Conservation (phyloP, 2,329 filamentous ascomycete species). For the Paecilomyces variotii region DNA sequence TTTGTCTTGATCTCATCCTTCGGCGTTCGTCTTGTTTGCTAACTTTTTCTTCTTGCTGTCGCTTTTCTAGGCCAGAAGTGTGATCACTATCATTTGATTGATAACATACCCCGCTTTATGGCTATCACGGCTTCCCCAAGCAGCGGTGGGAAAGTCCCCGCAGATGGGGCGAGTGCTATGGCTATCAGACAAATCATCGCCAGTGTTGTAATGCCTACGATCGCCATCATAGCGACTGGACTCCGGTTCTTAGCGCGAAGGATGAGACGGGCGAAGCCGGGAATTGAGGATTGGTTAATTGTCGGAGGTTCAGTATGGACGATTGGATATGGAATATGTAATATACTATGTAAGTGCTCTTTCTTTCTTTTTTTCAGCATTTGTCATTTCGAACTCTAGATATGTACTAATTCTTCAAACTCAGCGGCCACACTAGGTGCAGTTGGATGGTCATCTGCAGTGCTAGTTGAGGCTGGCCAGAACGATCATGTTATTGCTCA, state of each 20-base stretch:
- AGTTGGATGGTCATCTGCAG: slow-evolving; percentile 1
- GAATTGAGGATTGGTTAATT: slow-evolving; percentile 1
- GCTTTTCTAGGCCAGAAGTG: neutral
- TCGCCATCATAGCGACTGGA: slow-evolving; percentile 1
- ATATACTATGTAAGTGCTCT: neutral
- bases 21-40: neutral
- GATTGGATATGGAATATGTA: neutral
- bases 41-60: too few species aligned
- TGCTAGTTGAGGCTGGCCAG: neutral
- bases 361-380: neutral
- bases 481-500: neutral
- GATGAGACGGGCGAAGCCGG: neutral
- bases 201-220: neutral
- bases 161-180: neutral
- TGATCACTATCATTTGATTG: neutral
- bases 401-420: neutral
- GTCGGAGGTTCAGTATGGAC: slow-evolving; percentile 1
- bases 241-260: slow-evolving; percentile 1
- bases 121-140: neutral
- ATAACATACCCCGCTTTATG: neutral
- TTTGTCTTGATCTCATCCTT: neutral
- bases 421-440: slow-evolving; percentile 1
- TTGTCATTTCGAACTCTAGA: neutral
- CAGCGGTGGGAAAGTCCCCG: neutral
- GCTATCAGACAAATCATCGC: neutral